phyloP scores from a whole-genome alignment of 2,329 filamentous ascomycete species.

The Juglanconis juglandina region DNA sequence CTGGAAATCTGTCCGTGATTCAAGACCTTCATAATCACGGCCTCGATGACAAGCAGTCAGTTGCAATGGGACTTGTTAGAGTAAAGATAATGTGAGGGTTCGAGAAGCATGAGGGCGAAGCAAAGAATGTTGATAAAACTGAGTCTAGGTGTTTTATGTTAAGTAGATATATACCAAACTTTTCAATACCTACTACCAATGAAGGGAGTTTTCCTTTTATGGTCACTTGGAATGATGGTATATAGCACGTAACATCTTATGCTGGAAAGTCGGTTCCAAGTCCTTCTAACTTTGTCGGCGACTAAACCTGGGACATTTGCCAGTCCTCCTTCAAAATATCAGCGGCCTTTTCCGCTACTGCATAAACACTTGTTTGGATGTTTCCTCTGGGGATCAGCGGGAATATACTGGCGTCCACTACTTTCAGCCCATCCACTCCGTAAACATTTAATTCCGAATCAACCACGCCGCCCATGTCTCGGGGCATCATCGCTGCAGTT shows the following conservation, averaged over 20 bases:
- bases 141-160: no score
- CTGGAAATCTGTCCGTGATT: no score
- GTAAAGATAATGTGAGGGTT: no score
- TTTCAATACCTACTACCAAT: not conserved
- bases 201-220: not conserved
- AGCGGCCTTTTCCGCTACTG: slow-evolving; percentile 14
- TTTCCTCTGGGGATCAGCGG: slow-evolving; percentile 11
- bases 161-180: not conserved
- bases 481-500: slow-evolving; percentile 8
- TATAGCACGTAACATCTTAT: no score
- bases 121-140: no score
- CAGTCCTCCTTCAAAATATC: slow-evolving; percentile 9
- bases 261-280: no score
- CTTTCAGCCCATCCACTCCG: slow-evolving; percentile 4
- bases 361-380: slow-evolving; percentile 13
- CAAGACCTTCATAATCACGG: no score
- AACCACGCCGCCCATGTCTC: slow-evolving; percentile 8
- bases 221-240: no score
- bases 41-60: no score
- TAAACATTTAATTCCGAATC: slow-evolving; percentile 11
- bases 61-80: no score
- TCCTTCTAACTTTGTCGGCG: no score
- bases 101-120: no score
- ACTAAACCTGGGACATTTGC: not conserved
- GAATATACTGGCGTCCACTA: slow-evolving; percentile 14